Base-by-base conservation (phyloP, 139 green algal genomes). In the Pseudopediastrum boryanum region DNA sequence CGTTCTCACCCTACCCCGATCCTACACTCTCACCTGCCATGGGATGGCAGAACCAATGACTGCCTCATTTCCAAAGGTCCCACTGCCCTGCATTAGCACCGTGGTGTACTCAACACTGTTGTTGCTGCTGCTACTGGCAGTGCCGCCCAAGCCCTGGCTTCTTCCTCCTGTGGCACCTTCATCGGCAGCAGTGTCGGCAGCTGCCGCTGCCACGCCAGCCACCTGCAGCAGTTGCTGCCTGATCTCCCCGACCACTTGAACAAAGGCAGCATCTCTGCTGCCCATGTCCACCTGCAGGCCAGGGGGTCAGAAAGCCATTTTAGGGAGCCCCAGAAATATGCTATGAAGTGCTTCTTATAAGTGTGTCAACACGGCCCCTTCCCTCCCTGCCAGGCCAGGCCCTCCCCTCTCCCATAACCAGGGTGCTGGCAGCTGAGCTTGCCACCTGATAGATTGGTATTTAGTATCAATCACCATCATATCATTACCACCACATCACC, bases 11-110 rank as follows among this genome's bases (percentile, higher is more conserved):
- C n/a, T n/a, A n/a, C n/a, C n/a, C n/a, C n/a, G n/a, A n/a, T n/a
- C 48, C 48, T 21, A 16, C 48, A 58, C 16, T n/a, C 48, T 58
- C 19, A 16, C 21, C 48, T n/a, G 19, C 48, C 19, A 21, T 10
- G 58, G 58, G 9, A 67, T n/a, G 58, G 58, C 58, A n/a, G 16
- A 35, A n/a, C 58, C 58, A 27, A 67, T 67, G 58, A 67, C 58
- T 19, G 58, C 58, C 58, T 67, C 58, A 27, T 67, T 67, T 23
- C 58, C 58, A 31, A 67, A 67, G 19, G 58, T 67, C 25, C 58
- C 58, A 27, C 58, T 67, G 25, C 58, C 58, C 58, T 67, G 58
- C 58, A 67, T 67, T 10, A 67, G 58, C 58, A 67, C 58, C 9
- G 58, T 27, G 58, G 58, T 67, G 58, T 38, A 67, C 25, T 31